phyloP scores from a whole-genome alignment of 805 yeast species.

The Saturnispora dispora region DNA sequence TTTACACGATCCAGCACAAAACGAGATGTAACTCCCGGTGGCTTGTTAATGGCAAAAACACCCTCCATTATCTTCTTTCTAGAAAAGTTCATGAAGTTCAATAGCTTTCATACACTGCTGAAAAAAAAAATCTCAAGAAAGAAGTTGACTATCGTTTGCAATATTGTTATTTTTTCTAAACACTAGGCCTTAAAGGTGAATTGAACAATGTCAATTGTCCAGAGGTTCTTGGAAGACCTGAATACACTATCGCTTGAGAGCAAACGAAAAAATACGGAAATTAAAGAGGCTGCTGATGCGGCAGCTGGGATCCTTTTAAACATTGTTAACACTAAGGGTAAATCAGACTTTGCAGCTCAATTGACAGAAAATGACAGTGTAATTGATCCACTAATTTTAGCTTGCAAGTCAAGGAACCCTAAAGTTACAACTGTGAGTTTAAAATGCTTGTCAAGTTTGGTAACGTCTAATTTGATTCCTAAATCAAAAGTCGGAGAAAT shows the following conservation, averaged over 20 bases:
- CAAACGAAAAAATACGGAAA: constrained; percentile 60
- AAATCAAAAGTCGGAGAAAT: constrained; percentile 42
- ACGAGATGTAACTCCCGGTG: constrained; percentile 75
- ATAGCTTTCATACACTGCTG: background rate
- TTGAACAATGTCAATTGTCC: constrained; percentile 34
- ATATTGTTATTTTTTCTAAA: background rate
- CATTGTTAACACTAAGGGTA: constrained; percentile 12
- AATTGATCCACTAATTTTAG: constrained; percentile 57
- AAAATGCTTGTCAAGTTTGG: constrained; percentile 58
- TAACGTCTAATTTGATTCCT: constrained; percentile 47
- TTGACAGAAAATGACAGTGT: constrained; percentile 43
- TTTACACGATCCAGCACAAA: constrained; percentile 63
- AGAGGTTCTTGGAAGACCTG: constrained; percentile 50
- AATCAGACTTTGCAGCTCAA: constrained; percentile 11
- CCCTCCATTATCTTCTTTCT: constrained; percentile 58
- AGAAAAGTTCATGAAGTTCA: background rate
- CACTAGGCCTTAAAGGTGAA: background rate
- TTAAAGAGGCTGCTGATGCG: constrained; percentile 47
- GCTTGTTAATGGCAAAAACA: constrained; percentile 84
- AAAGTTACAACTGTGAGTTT: constrained; percentile 65
- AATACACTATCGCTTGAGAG: constrained; percentile 55
- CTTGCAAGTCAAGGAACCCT: constrained; percentile 68
- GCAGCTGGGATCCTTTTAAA: constrained; percentile 39
- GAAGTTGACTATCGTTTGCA: background rate
- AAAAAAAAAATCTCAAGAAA: background rate